A percentile compares a stretch with the other conserved stretches of the same genome.
Evolutionary conservation across 257 asterid species (phyloP).

Genomic region (Coffea canephora): DNA sequence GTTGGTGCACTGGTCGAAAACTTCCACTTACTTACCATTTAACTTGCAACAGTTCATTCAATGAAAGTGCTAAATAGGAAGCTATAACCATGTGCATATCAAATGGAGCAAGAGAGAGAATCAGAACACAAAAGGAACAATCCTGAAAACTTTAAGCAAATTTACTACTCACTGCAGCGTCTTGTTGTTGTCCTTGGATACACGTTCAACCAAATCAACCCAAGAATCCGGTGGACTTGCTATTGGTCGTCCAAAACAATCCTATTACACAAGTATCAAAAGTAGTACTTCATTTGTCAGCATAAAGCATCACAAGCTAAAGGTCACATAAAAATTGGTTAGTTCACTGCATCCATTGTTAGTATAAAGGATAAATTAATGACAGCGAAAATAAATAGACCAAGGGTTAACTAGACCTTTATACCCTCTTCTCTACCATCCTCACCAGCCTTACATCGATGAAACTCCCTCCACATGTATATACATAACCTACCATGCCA

Average conservation of each 20-base stretch:
- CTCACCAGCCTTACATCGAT: not conserved
- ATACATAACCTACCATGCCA: not conserved
- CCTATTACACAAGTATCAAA: slow-evolving; percentile 41
- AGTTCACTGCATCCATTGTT: not conserved
- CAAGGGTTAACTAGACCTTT: not conserved
- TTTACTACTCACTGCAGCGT: slow-evolving; percentile 62
- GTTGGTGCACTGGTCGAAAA: slow-evolving; percentile 1
- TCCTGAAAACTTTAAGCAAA: not conserved
- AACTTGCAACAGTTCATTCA: not conserved
- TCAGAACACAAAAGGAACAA: not conserved
- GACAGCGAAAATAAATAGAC: not conserved
- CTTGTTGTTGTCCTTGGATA: slow-evolving; percentile 86
- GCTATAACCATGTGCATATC: not conserved
- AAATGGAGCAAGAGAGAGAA: not conserved
- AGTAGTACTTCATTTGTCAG: not conserved
- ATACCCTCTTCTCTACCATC: not conserved
- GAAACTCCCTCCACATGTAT: not conserved
- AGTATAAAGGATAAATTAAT: not conserved
- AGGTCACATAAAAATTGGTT: not conserved
- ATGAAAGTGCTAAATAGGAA: not conserved
- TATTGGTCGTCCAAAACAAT: slow-evolving; percentile 96
- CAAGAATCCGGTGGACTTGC: slow-evolving; percentile 99
- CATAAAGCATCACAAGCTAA: not conserved
- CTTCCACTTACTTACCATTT: not conserved
- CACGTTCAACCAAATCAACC: slow-evolving; percentile 98